These are phyloP conservation scores for Inga laurina DNA, from an alignment of 306 rosid genomes.

Conservation along the genomic window DNA sequence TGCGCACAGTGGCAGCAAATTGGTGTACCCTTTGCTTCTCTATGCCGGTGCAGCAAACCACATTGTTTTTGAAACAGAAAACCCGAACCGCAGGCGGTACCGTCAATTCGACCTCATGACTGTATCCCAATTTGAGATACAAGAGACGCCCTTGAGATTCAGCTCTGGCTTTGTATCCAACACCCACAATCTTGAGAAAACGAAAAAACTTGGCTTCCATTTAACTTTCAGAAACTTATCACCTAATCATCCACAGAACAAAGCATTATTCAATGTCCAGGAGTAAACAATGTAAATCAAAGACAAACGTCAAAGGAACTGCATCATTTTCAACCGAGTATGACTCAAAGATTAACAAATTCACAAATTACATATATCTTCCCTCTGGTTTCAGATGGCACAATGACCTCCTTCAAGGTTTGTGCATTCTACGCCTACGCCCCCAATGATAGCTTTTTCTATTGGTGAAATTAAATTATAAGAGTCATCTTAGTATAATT, in stretches of 20 bases:
- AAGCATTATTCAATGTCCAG: neutral
- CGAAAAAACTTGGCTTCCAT: constrained; percentile 70
- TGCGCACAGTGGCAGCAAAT: constrained; percentile 78
- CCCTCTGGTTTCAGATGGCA: neutral
- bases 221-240: neutral
- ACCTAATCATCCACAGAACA: constrained; percentile 23
- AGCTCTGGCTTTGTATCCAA: constrained; percentile 73
- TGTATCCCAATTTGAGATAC: constrained; percentile 82
- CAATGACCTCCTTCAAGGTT: neutral
- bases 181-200: constrained; percentile 71
- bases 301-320: neutral
- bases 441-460: too few species aligned
- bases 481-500: neutral
- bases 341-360: neutral
- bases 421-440: neutral
- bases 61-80: constrained; percentile 90
- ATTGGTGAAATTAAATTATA: neutral
- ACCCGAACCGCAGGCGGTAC: constrained; percentile 80
- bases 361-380: neutral
- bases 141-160: constrained; percentile 70
- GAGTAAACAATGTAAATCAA: neutral
- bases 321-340: neutral
- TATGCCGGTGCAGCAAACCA: constrained; percentile 84
- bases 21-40: constrained; percentile 82
- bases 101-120: constrained; percentile 80